Evolutionary conservation across 352 stramenopile genomes (phyloP), one percentile per base, ranked within the genome.

Genomic region (Paralagenidium karlingii): DNA sequence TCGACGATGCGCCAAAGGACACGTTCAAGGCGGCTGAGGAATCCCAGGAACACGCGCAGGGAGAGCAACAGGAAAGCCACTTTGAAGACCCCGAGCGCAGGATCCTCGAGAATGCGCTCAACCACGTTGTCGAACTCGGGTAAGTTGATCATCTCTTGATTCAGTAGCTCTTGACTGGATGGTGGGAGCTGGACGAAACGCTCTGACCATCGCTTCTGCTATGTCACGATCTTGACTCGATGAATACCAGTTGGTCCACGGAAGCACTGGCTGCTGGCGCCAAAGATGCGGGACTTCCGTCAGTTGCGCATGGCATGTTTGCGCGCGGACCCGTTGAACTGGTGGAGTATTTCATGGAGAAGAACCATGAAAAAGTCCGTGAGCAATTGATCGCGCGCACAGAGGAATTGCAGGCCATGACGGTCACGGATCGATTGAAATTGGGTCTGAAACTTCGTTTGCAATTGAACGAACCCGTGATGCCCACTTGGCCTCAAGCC

Each of bases 271-370:
- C 67, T 30, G 65, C 65, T n/a, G 74, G 77, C 18, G 74, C 77
- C 8, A 68, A 55, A 13, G 71, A 83, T 36, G 51, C 65, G 3
- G 74, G 69, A 6, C 87, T 71, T 34, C 78, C 78, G 11, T 88
- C 78, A 12, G 68, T 88, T 1, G 75, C 78, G 29, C 78, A 92
- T 31, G 78, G 78, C 19, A 86, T 88, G 75, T 77, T 92, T 32
- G 45, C 63, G 9, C 73, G 74, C 24, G 78, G 78, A 16, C 56
- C 69, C 25, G 63, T 85, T n/a, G 75, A 89, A 26, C 51, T 92
- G 16, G 78, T 89, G 12, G 68, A 89, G 40, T 82, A 68, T 52
- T 92, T 86, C 41, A 92, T 92, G 78, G 70, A 92, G 51, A 66
- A 66, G 40, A 63, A 73, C 39, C 53, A 71, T 42, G 40, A 61